These are phyloP conservation scores for Syzygium aqueum DNA, from an alignment of 345 rosid species.

Conservation along the genomic window DNA sequence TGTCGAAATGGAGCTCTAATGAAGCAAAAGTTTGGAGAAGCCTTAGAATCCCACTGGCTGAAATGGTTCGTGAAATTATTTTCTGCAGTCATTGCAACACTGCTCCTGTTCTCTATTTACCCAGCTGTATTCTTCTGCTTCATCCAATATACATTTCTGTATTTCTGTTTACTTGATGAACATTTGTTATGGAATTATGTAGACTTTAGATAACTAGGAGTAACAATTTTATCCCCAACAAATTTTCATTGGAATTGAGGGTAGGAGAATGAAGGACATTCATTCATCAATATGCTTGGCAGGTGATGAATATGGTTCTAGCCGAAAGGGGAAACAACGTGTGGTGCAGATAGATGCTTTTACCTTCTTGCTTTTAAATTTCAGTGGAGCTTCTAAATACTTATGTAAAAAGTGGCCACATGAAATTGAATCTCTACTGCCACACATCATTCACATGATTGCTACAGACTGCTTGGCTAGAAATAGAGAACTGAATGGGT, in stretches of 20 bases:
- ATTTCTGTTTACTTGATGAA: neutral
- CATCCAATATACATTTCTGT: neutral
- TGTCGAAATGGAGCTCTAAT: slow-evolving; percentile 70
- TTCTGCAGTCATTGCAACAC: neutral
- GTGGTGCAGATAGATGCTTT: neutral
- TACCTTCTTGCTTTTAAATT: neutral
- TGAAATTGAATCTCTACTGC: neutral
- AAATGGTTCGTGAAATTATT: slow-evolving; percentile 42
- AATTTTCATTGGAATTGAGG: neutral
- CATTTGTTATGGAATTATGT: neutral
- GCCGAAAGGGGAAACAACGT: neutral
- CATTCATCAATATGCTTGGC: neutral
- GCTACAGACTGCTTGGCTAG: neutral
- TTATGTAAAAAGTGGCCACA: neutral
- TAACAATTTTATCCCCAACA: neutral
- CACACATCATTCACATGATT: neutral
- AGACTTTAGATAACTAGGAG: no score
- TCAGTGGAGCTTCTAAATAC: neutral
- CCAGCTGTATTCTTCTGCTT: neutral
- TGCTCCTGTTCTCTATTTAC: neutral
- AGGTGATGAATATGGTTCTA: neutral
- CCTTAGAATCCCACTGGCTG: slow-evolving; percentile 57
- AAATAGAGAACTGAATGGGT: neutral
- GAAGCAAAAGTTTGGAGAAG: slow-evolving; percentile 85
- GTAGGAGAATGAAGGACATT: neutral